Evolutionary conservation across 768 basidiomycete genomes (phyloP), one percentile per base, ranked within the genome.

Genomic region (Tulasnella sp.): DNA sequence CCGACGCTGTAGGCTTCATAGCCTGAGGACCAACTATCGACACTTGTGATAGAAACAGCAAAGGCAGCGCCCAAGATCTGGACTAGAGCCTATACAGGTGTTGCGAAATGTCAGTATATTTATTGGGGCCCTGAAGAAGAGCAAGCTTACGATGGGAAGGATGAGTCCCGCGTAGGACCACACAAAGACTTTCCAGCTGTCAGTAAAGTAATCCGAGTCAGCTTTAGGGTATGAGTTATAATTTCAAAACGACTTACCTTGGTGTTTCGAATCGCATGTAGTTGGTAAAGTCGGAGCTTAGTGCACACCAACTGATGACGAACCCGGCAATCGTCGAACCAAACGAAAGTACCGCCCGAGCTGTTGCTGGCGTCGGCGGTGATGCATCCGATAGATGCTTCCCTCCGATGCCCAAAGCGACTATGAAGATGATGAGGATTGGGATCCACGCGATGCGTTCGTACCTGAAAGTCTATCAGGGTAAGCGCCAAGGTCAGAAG

Each of bases 371-470:
- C 11, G 77, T 80, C 0, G 81, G 79, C 0, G 86, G 81, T 36
- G 67, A 59, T 1, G 81, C 82, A 67, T 82, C 84, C 17, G 80
- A 80, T 12, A 94, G 81, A 75, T 92, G 83, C 75, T 90, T 89
- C 0, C 88, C 91, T 0, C 90, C 87, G n/a, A 91, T 82, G 3
- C 89, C 91, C 14, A 90, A 80, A 9, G 86, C 87, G 68, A 94
- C 84, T 37, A 92, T 75, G 78, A 89, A 92, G 9, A 88, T 85
- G 68, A 94, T 80, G n/a, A 91, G 77, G 19, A 91, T 85, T 0
- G 93, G 92, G 19, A 93, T 83, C 91, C 92, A 93, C 1, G 89
- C 82, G 2, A 90, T 73, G 11, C 87, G 84, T 76, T 92, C 92
- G 76, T 91, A 94, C 89, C 90, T 82, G 67, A 63, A 67, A 52